phyloP scores from a whole-genome alignment of 371 early-diverging fungal genomes.

The Mortierella sp. region DNA sequence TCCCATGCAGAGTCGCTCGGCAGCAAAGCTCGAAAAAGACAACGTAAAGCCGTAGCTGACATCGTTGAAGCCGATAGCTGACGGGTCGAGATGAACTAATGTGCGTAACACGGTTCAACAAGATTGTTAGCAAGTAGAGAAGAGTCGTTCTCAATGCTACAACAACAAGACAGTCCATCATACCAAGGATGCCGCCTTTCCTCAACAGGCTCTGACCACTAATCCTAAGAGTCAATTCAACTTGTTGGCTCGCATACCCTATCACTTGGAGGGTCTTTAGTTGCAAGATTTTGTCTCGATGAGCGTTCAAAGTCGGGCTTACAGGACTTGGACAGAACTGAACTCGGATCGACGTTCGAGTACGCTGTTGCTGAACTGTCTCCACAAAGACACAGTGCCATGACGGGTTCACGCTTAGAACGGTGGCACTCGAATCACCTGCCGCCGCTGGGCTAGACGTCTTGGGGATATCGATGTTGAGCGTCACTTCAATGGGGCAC shows the following conservation, averaged over 20 bases:
- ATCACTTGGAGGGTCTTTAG: slow-evolving; percentile 42
- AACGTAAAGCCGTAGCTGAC: slow-evolving; percentile 52
- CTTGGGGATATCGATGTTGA: slow-evolving; percentile 47
- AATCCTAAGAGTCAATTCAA: slow-evolving; percentile 37
- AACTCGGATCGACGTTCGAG: slow-evolving; percentile 23
- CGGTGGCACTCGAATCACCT: slow-evolving; percentile 20
- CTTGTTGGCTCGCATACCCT: slow-evolving; percentile 35
- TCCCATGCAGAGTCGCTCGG: slow-evolving; percentile 5
- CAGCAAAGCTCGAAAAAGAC: slow-evolving; percentile 21
- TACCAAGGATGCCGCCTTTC: slow-evolving; percentile 35
- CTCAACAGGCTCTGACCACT: slow-evolving; percentile 25
- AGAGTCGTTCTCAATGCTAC: too few species aligned
- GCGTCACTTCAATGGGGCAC: slow-evolving; percentile 34
- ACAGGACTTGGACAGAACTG: slow-evolving; percentile 39
- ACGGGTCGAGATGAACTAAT: slow-evolving; percentile 41
- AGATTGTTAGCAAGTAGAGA: neutral
- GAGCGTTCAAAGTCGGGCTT: slow-evolving; percentile 3
- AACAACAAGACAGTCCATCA: too few species aligned
- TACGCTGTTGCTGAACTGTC: slow-evolving; percentile 7
- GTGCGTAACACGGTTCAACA: neutral
- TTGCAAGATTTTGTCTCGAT: slow-evolving; percentile 14
- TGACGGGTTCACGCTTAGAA: slow-evolving; percentile 38
- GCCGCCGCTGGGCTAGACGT: slow-evolving; percentile 19
- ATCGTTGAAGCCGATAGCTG: slow-evolving; percentile 29
- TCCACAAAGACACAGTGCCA: slow-evolving; percentile 54